phyloP scores from a whole-genome alignment of 2,329 filamentous ascomycete species.

The Epichloe sp. region DNA sequence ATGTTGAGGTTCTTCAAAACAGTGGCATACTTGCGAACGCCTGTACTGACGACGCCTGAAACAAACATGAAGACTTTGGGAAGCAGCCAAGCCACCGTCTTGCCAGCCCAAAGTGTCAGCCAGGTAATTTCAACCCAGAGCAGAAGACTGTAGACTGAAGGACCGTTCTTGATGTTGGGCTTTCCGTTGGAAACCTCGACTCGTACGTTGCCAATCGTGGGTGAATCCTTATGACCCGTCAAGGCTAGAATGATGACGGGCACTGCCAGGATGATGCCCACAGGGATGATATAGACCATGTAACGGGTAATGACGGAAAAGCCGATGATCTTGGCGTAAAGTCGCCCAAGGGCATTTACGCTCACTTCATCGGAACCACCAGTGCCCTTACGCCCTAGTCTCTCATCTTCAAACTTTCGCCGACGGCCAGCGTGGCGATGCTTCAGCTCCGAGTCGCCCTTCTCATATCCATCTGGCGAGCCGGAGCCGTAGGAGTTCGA shows the following conservation, averaged over 20 bases:
- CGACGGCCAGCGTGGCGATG: slow-evolving; percentile 30
- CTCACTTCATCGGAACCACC: slow-evolving; percentile 37
- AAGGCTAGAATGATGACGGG: slow-evolving; percentile 45
- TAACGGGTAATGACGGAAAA: slow-evolving; percentile 54
- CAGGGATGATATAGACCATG: slow-evolving; percentile 52
- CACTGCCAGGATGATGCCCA: slow-evolving; percentile 46
- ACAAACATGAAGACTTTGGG: slow-evolving; percentile 55
- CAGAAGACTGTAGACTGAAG: slow-evolving; percentile 47
- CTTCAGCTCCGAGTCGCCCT: slow-evolving; percentile 25
- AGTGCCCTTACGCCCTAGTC: slow-evolving; percentile 28
- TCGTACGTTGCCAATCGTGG: slow-evolving; percentile 22
- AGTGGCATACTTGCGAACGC: slow-evolving; percentile 56
- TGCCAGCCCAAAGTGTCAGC: slow-evolving; percentile 54
- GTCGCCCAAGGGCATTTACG: slow-evolving; percentile 51
- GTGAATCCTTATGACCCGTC: slow-evolving; percentile 25
- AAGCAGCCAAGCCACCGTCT: slow-evolving; percentile 47
- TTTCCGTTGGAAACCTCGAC: slow-evolving; percentile 8
- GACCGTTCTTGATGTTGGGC: slow-evolving; percentile 17
- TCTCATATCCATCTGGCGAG: slow-evolving; percentile 28
- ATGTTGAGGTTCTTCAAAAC: slow-evolving; percentile 52
- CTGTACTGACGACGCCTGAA: slow-evolving; percentile 54
- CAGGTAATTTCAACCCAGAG: slow-evolving; percentile 58
- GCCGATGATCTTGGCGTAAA: slow-evolving; percentile 51
- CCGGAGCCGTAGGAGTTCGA: slow-evolving; percentile 22
- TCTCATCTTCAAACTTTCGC: slow-evolving; percentile 29